Evolutionary conservation across 768 basidiomycete species (phyloP).

Genomic region (Macrolepiota dolichaula): DNA sequence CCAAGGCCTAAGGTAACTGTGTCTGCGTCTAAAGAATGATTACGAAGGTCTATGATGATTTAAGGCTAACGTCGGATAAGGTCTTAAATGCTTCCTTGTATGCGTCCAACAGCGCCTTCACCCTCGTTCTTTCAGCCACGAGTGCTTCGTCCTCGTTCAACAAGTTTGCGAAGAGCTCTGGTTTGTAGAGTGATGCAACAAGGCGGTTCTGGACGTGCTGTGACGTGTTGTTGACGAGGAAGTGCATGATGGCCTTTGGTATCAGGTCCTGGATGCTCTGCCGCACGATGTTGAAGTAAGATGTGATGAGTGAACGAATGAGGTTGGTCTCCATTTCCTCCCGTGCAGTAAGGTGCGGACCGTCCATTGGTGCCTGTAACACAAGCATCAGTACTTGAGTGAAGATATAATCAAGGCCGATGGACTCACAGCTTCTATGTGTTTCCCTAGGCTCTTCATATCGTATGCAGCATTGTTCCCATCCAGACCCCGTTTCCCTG

Average conservation of each 20-base stretch:
- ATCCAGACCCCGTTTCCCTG: slow-evolving; percentile 63
- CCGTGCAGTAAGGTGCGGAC: slow-evolving; percentile 62
- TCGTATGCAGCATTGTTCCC: slow-evolving; percentile 86
- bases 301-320: slow-evolving; percentile 91
- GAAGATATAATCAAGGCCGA: not conserved
- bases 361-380: slow-evolving; percentile 57
- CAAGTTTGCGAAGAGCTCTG: slow-evolving; percentile 85
- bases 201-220: slow-evolving; percentile 96
- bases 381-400: slow-evolving; percentile 8
- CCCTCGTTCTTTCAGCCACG: slow-evolving; percentile 88
- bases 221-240: slow-evolving; percentile 94
- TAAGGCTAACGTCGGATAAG: slow-evolving; percentile 77
- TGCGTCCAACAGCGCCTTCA: slow-evolving; percentile 92
- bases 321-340: slow-evolving; percentile 97
- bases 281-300: slow-evolving; percentile 94
- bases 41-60: slow-evolving; percentile 41
- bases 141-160: slow-evolving; percentile 94
- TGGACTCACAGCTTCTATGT: slow-evolving; percentile 89
- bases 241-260: slow-evolving; percentile 98
- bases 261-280: slow-evolving; percentile 97
- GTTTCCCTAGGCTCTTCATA: slow-evolving; percentile 98
- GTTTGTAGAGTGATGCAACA: slow-evolving; percentile 93
- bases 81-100: slow-evolving; percentile 94
- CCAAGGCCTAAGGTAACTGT: slow-evolving; percentile 10
- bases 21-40: slow-evolving; percentile 4